Conservation (phyloP, 306 rosid genomes). For the Inga laurina region DNA sequence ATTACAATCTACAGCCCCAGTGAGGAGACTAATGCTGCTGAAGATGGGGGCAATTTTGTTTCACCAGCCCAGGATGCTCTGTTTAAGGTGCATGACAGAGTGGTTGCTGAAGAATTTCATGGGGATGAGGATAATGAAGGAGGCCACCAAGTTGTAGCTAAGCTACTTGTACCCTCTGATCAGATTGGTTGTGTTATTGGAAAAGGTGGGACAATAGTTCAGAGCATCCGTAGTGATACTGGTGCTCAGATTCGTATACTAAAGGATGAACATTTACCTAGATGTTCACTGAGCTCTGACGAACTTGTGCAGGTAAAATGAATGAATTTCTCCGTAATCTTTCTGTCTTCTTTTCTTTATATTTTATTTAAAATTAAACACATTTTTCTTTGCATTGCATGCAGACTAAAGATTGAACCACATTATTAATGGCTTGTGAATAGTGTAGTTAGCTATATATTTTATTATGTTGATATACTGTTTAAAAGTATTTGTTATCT, state of each 20-base stretch:
- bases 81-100: conserved; percentile 83
- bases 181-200: conserved; percentile 96
- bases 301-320: conserved; percentile 87
- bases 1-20: conserved; percentile 75
- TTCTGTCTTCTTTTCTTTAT: conserved; percentile 4
- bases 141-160: conserved; percentile 69
- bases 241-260: conserved; percentile 96
- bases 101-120: conserved; percentile 82
- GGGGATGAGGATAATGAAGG: conserved; percentile 72
- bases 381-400: background rate
- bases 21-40: conserved; percentile 71
- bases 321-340: background rate
- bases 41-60: conserved; percentile 54
- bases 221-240: conserved; percentile 78
- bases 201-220: conserved; percentile 93
- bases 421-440: background rate
- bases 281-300: conserved; percentile 83
- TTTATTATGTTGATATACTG: background rate
- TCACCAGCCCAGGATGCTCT: conserved; percentile 93
- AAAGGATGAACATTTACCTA: conserved; percentile 86
- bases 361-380: background rate
- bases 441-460: background rate
- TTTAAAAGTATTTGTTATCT: background rate
- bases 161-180: conserved; percentile 93
- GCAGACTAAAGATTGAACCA: background rate